phyloP scores from a whole-genome alignment of 768 basidiomycete genomes.

The Mycena alexandri region DNA sequence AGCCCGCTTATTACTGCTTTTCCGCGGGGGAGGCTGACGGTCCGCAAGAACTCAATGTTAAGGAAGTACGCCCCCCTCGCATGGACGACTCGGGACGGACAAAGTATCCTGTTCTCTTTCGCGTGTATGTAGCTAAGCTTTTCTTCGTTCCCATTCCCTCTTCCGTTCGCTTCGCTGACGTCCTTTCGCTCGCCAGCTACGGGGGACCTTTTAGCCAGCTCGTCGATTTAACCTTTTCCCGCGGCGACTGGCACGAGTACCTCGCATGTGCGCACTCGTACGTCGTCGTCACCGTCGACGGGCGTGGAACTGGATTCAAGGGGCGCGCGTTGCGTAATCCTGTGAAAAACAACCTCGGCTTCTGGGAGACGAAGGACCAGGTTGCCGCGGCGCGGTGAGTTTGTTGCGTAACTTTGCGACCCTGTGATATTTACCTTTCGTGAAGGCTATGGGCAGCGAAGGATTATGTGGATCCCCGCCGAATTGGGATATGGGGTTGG shows the following conservation, averaged over 20 bases:
- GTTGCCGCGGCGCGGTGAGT: slow-evolving; percentile 86
- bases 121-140: slow-evolving; percentile 66
- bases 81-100: slow-evolving; percentile 97
- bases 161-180: slow-evolving; percentile 7
- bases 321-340: slow-evolving; percentile 88
- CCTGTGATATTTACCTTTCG: background rate
- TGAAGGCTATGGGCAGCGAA: slow-evolving; percentile 85
- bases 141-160: slow-evolving; percentile 16
- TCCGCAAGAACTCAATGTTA: slow-evolving; percentile 83
- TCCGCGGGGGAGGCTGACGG: slow-evolving; percentile 37
- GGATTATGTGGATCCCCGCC: slow-evolving; percentile 86
- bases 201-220: slow-evolving; percentile 91
- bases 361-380: slow-evolving; percentile 91
- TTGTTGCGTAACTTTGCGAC: slow-evolving; percentile 15
- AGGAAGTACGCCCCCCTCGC: slow-evolving; percentile 90
- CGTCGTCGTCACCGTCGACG: slow-evolving; percentile 90
- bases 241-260: slow-evolving; percentile 88
- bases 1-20: slow-evolving; percentile 38
- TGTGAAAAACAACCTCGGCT: slow-evolving; percentile 90
- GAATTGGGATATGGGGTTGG: slow-evolving; percentile 99
- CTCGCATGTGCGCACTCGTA: slow-evolving; percentile 86
- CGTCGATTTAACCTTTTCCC: slow-evolving; percentile 73
- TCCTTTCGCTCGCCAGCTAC: slow-evolving; percentile 64
- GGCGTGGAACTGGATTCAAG: slow-evolving; percentile 93
- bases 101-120: slow-evolving; percentile 95